Evolutionary conservation across 1,284 basidiomycete species (phyloP).

Genomic region (Leccinum holopus): DNA sequence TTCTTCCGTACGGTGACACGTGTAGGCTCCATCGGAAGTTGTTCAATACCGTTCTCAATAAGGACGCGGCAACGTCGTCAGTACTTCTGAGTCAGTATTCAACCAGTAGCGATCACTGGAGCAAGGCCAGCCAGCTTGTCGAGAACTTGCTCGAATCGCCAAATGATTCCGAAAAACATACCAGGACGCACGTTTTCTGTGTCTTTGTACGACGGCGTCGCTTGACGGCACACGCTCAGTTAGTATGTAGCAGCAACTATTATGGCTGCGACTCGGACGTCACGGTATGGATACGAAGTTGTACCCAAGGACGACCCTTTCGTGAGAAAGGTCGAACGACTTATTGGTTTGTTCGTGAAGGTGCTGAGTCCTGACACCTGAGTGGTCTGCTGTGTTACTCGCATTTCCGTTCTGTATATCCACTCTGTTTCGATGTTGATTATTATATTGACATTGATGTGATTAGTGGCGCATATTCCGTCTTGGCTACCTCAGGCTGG

Average conservation of each 20-base stretch:
- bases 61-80: conserved; percentile 3
- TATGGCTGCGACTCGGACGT: conserved; percentile 16
- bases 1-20: conserved; percentile 26
- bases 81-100: conserved; percentile 7
- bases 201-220: not conserved
- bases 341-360: conserved; percentile 8
- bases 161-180: conserved; percentile 17
- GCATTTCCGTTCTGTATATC: conserved; percentile 28
- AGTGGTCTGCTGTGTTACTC: conserved; percentile 21
- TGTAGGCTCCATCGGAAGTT: conserved; percentile 31
- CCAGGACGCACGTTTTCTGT: conserved; percentile 20
- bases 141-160: conserved; percentile 25
- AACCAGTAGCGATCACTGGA: conserved; percentile 11
- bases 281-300: conserved; percentile 29
- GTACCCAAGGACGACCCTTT: conserved; percentile 23
- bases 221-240: conserved; percentile 13
- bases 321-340: conserved; percentile 20
- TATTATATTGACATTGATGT: conserved; percentile 17
- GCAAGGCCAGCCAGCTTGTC: conserved; percentile 23
- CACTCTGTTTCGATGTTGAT: conserved; percentile 9
- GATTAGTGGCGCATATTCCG: conserved; percentile 32
- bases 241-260: conserved; percentile 20
- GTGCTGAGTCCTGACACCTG: conserved; percentile 20
- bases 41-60: conserved; percentile 20
- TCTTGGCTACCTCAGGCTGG: conserved; percentile 38